Percentiles rank a stretch among this genome's conserved stretches.
phyloP scores from a whole-genome alignment of 129 eudicot species.

The Flaveria bidentis region DNA sequence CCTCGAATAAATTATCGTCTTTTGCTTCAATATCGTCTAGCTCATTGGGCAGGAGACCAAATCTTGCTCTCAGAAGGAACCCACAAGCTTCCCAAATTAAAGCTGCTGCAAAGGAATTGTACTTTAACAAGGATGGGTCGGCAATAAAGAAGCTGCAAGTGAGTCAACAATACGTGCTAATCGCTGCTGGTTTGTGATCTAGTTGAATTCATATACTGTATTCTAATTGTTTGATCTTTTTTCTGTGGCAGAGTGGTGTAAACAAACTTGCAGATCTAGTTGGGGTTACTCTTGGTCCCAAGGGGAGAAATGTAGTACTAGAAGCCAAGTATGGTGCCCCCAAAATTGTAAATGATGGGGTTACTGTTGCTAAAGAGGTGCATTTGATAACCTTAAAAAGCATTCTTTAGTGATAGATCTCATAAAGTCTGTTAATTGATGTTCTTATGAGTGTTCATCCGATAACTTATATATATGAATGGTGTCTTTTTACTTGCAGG shows the following conservation, averaged over 20 bases:
- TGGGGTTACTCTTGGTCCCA: conserved; percentile 97
- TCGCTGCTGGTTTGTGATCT: neutral
- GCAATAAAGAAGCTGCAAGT: conserved; percentile 76
- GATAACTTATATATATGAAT: neutral
- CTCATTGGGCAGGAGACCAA: conserved; percentile 46
- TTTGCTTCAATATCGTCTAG: conserved; percentile 61
- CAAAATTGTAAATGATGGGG: conserved; percentile 92
- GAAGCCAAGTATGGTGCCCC: conserved; percentile 95
- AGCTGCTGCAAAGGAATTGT: neutral
- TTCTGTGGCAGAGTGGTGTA: too few relatives aligned
- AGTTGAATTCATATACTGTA: neutral
- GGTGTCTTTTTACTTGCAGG: conserved; percentile 20
- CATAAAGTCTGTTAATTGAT: neutral
- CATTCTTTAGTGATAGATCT: neutral
- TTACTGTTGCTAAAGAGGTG: conserved; percentile 93
- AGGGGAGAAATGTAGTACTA: conserved; percentile 89
- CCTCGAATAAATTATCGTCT: conserved; percentile 55
- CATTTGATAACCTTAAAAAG: neutral
- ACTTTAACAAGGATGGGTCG: conserved; percentile 82
- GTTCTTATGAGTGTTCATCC: neutral
- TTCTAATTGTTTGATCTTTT: too few relatives aligned
- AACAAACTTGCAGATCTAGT: conserved; percentile 67
- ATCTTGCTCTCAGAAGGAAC: conserved; percentile 39
- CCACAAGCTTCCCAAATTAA: conserved; percentile 44
- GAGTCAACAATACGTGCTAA: neutral